These are phyloP conservation scores for Neofusicoccum kwambonambiense DNA, from an alignment of 2,329 filamentous ascomycete species.

Conservation along the genomic window DNA sequence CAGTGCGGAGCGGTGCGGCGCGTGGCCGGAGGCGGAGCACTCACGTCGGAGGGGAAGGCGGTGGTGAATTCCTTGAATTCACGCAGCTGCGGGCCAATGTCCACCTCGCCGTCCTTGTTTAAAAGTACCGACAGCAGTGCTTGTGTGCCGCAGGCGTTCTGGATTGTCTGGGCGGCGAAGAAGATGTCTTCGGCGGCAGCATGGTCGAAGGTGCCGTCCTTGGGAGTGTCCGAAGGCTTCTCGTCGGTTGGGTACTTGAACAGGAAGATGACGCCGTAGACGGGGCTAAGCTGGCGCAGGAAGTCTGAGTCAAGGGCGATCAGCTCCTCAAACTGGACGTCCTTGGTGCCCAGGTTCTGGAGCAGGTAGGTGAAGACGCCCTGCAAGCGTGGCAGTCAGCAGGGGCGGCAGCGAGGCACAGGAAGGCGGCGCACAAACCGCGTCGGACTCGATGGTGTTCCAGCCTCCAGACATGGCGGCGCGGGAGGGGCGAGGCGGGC, in stretches of 20 bases:
- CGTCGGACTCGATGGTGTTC: constrained; percentile 98
- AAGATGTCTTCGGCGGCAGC: constrained; percentile 75
- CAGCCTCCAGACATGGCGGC: constrained; percentile 64
- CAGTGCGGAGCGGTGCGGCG: neutral
- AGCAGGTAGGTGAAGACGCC: constrained; percentile 97
- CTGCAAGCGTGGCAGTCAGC: constrained; percentile 42
- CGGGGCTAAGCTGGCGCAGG: constrained; percentile 65
- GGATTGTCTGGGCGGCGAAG: constrained; percentile 96
- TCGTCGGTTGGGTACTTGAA: constrained; percentile 89
- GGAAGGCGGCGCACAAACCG: constrained; percentile 57
- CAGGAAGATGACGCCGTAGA: constrained; percentile 97
- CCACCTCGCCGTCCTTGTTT: constrained; percentile 71
- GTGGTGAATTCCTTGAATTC: constrained; percentile 89
- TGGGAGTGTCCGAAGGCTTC: constrained; percentile 63
- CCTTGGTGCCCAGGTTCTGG: constrained; percentile 84
- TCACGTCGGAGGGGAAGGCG: constrained; percentile 65
- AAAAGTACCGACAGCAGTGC: constrained; percentile 87
- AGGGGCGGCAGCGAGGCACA: neutral
- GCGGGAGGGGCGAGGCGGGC: neutral
- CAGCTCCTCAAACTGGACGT: constrained; percentile 96
- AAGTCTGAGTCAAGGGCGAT: constrained; percentile 79
- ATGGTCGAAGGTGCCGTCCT: constrained; percentile 79
- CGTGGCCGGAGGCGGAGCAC: constrained; percentile 19
- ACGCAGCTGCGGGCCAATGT: constrained; percentile 68
- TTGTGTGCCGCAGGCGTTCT: constrained; percentile 97